phyloP scores from a whole-genome alignment of 2,329 filamentous ascomycete species.

The Penicillium janthinellum region DNA sequence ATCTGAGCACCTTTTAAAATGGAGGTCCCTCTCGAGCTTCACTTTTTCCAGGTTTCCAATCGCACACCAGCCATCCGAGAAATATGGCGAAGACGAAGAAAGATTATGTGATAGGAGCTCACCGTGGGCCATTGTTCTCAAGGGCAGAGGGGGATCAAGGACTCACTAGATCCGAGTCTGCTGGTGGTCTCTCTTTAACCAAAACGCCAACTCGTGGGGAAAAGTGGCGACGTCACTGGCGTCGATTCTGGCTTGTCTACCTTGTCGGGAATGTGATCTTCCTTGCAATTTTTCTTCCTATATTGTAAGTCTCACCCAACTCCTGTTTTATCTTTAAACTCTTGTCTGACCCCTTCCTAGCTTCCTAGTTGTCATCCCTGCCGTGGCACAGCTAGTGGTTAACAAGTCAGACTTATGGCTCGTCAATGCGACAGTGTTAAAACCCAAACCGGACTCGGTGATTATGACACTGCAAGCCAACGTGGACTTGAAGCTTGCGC shows the following conservation, averaged over 20 bases:
- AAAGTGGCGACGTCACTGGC: slow-evolving; percentile 46
- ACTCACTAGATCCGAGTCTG: slow-evolving; percentile 16
- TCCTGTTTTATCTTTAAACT: too few species aligned
- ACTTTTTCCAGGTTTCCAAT: background rate
- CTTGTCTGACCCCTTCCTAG: slow-evolving; percentile 28
- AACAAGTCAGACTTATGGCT: slow-evolving; percentile 47
- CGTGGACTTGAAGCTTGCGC: slow-evolving; percentile 21
- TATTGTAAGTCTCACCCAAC: slow-evolving; percentile 43
- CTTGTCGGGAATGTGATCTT: slow-evolving; percentile 46
- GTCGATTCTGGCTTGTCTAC: slow-evolving; percentile 51
- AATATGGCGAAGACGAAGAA: slow-evolving; percentile 5
- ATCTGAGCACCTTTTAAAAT: background rate
- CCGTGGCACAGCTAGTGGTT: slow-evolving; percentile 51
- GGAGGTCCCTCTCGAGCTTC: background rate
- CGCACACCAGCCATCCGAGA: background rate
- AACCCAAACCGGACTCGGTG: slow-evolving; percentile 24
- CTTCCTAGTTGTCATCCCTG: slow-evolving; percentile 51
- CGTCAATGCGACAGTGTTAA: slow-evolving; percentile 20
- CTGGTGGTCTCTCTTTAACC: slow-evolving; percentile 12
- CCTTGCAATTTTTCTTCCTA: slow-evolving; percentile 49
- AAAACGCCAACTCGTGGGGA: slow-evolving; percentile 24
- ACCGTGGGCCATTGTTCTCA: slow-evolving; percentile 18
- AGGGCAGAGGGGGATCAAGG: slow-evolving; percentile 8
- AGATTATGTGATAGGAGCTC: slow-evolving; percentile 18
- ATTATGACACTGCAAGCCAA: slow-evolving; percentile 23